Base-by-base conservation (phyloP, 192 early-diverging fungal species). In the Gryganskiella cystojenkinii region DNA sequence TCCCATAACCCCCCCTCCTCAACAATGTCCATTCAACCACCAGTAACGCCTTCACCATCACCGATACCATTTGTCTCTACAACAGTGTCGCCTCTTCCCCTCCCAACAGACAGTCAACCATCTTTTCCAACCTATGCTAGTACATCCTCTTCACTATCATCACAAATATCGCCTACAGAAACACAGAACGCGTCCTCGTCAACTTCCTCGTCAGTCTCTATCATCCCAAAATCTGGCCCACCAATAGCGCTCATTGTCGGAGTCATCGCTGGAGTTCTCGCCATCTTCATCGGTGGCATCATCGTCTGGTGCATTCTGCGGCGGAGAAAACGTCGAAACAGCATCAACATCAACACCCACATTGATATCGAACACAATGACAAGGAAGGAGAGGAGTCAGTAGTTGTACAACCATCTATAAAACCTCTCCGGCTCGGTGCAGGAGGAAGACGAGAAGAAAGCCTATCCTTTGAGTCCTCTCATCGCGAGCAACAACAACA, bases 291-390 rank as follows among this genome's bases (percentile, higher is more conserved):
- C 22, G 49, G n/a, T n/a, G n/a, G 44, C 47, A 33, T 54, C 10
- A 35, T 43, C 0, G 13, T 67, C 19, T 76, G 64, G 50, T 47
- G n/a, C 8, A 24, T 62, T 34, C 14, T 76, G 59, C 65, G 65
- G 33, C 34, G 62, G 15, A 56, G 72, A 22, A 40, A 59, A n/a
- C 58, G 34, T 22, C 57, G 15, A 56, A 64, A 22, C 49, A 59
- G 24, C 58, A 46, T 22, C 57, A 54, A 8, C 55, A 25, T 2
- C 40, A 27, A 51, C 0, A 33, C 46, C 19, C 30, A 46, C 9
- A 14, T 34, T 20, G 15, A 51, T n/a, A 56, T 22, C 40, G 15
- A 59, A 40, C 4, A 25, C 57, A 45, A n/a, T 27, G 17, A 24
- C 57, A 20, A 30, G n/a, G n/a, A n/a, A n/a, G n/a, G n/a, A n/a